Percentiles rank a stretch among this genome's conserved stretches.
These are phyloP conservation scores for Trypethelium eluteriae DNA, from an alignment of 495 filamentous ascomycete species.

Conservation along the genomic window DNA sequence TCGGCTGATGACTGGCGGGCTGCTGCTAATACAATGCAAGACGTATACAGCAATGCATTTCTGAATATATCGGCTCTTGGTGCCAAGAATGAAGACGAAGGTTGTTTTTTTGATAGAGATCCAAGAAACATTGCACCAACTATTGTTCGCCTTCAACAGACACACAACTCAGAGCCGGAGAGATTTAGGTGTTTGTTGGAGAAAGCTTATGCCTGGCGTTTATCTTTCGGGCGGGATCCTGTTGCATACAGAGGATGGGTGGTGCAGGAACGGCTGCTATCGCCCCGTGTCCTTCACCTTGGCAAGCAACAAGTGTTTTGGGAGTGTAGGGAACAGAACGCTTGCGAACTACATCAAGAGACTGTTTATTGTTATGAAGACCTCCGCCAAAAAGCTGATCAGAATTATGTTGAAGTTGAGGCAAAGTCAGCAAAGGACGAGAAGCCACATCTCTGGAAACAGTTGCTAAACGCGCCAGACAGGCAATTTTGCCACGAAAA, in stretches of 20 bases:
- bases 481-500: too few relatives aligned
- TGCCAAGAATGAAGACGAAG: neutral
- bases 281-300: neutral
- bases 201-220: too few relatives aligned
- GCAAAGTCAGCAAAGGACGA: too few relatives aligned
- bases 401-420: too few relatives aligned
- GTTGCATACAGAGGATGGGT: neutral
- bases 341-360: too few relatives aligned
- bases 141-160: neutral
- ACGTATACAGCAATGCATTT: slow-evolving; percentile 1
- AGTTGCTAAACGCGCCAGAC: too few relatives aligned
- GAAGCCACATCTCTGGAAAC: too few relatives aligned
- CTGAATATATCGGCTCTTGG: neutral
- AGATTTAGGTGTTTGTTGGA: too few relatives aligned
- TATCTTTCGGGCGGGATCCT: too few relatives aligned
- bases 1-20: neutral
- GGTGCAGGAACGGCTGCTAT: slow-evolving; percentile 2
- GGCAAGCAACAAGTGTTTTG: neutral
- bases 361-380: too few relatives aligned
- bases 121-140: neutral
- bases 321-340: neutral
- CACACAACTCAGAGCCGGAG: neutral
- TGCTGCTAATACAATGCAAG: neutral
- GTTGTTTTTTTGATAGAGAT: neutral
- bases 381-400: too few relatives aligned